Evolutionary conservation across 176 grass and related monocot species (phyloP), one percentile per base, ranked within the genome.

Genomic region (Leersia perrieri): DNA sequence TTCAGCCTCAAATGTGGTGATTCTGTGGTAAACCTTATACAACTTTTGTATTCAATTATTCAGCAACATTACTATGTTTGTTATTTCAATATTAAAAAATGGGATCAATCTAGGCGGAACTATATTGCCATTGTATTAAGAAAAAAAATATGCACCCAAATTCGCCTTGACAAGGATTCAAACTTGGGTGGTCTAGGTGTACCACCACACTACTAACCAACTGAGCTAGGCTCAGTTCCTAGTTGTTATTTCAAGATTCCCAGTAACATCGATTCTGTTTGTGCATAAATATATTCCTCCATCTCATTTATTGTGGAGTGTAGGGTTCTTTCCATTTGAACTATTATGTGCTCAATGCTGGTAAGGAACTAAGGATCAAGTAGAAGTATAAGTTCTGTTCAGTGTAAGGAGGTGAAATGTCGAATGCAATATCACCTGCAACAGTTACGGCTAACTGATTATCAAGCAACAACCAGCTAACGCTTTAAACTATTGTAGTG

Each of bases 1-100:
- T 89, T 78, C 71, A 85, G 70, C 78, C 72, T 98, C 55, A 89
- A 80, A 85, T 77, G 47, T 76, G 92, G 95, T 63, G 95, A 98
- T 86, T 87, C 44, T 88, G 95, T 93, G 92, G 95, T 98, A 98
- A 78, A 74, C 61, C 72, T 33, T 74, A 33, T 73, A 68, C 63
- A 75, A 55, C 80, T 83, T 42, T 33, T 60, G 36, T 34, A 58
- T 89, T 72, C 14, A 34, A 45, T 74, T 4, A 63, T 11, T 67
- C 20, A 63, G 13, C 36, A 1, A 35, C 16, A 29, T 45, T 7
- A 45, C 40, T 47, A 51, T 77, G 70, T 71, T 63, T 13, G 69
- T 49, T 25, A 44, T 63, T 83, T 88, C 32, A 77, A 73, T n/a
- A n/a, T n/a, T n/a, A n/a, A n/a, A n/a, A n/a, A n/a, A n/a, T n/a